These are phyloP conservation scores for Cicer pinnatifidum DNA, from an alignment of 306 rosid genomes.

Conservation along the genomic window DNA sequence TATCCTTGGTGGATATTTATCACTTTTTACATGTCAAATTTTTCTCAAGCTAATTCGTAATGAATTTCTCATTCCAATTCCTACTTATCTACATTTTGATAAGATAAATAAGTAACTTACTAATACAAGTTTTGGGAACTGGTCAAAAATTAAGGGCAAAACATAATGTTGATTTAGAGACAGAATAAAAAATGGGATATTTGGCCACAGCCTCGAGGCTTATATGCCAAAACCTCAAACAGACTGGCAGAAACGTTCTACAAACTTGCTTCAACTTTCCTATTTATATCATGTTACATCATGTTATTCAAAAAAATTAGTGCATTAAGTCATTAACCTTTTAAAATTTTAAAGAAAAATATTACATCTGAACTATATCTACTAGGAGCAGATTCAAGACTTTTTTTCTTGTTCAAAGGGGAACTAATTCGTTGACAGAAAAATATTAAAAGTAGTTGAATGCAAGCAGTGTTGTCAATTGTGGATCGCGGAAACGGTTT, in stretches of 20 bases:
- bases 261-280: background rate
- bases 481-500: too few species aligned
- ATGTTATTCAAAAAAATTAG: conserved; percentile 8
- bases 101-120: background rate
- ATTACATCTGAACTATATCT: conserved; percentile 9
- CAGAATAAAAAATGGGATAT: conserved; percentile 7
- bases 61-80: background rate
- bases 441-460: too few species aligned
- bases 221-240: conserved; percentile 7
- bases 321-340: background rate
- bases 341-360: conserved; percentile 12
- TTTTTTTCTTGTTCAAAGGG: conserved; percentile 10
- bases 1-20: too few species aligned
- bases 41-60: conserved; percentile 8
- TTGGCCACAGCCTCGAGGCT: background rate
- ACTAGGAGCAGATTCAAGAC: background rate
- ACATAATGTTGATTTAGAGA: background rate
- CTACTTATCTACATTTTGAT: background rate
- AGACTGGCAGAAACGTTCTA: background rate
- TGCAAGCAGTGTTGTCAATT: too few species aligned
- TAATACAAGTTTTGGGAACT: background rate
- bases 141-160: background rate
- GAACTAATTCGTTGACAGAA: background rate
- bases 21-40: background rate
- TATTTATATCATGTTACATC: conserved; percentile 20